Evolutionary conservation across 148 eudicot genomes (phyloP).

Genomic region (Vaccinium darrowii): DNA sequence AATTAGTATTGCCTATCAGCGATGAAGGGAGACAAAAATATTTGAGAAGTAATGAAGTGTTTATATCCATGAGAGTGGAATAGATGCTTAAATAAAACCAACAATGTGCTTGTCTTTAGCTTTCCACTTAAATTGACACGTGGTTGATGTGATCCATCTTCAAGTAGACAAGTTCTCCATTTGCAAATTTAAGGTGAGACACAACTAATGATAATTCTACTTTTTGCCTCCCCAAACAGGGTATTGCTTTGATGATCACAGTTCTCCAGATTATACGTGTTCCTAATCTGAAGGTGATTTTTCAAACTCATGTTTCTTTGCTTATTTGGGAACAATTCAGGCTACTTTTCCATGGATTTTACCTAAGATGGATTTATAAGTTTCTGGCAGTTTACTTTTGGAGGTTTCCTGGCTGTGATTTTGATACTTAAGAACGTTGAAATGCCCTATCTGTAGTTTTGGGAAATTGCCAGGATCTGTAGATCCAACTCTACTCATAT

Average conservation of each 20-base stretch:
- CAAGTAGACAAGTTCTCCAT: not conserved
- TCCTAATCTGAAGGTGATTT: constrained; percentile 89
- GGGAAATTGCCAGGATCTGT: not conserved
- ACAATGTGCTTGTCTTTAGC: not conserved
- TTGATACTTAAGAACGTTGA: not conserved
- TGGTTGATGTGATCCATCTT: not conserved
- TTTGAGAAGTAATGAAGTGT: not conserved
- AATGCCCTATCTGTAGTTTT: not conserved
- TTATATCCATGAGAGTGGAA: not conserved
- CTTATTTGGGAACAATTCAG: not conserved
- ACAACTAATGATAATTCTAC: constrained; percentile 12
- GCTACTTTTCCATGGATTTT: constrained; percentile 1
- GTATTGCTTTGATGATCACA: constrained; percentile 90
- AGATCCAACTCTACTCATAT: not conserved
- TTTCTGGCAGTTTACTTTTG: not conserved
- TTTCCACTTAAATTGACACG: not conserved
- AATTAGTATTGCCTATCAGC: not conserved
- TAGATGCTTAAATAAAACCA: not conserved
- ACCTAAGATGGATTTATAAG: not conserved
- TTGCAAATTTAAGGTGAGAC: not conserved
- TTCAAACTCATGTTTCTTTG: not conserved
- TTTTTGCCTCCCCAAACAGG: constrained; percentile 47
- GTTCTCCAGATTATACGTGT: constrained; percentile 97
- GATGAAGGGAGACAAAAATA: not conserved
- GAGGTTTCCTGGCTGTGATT: not conserved